Conservation (phyloP, 2,329 filamentous ascomycete species). For the Cladosporium sp. region DNA sequence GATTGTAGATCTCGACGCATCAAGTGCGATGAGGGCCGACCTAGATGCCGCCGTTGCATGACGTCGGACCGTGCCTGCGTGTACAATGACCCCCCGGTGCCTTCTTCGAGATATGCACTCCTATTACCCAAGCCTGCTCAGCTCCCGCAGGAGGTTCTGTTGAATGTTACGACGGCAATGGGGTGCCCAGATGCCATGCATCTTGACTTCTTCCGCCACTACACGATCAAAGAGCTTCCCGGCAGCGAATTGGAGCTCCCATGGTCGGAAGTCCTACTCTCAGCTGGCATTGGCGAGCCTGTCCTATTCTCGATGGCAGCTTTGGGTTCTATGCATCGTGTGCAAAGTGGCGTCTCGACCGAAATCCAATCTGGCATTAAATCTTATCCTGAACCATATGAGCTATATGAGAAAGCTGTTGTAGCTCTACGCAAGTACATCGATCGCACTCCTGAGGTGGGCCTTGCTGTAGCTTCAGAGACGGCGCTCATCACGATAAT, state of each 20-base stretch:
- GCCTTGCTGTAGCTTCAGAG: neutral
- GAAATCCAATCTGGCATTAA: neutral
- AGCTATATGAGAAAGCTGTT: neutral
- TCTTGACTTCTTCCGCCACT: constrained; percentile 2
- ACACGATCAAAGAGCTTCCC: neutral
- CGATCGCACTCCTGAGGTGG: neutral
- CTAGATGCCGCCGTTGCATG: constrained; percentile 9
- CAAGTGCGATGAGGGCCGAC: constrained; percentile 15
- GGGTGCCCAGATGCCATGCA: neutral
- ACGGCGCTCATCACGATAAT: constrained; percentile 13
- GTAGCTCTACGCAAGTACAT: constrained; percentile 1
- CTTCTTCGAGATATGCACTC: neutral
- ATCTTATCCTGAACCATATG: neutral
- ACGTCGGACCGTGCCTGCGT: neutral
- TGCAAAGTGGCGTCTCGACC: neutral
- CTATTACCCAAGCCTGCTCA: neutral
- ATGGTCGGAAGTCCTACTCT: neutral
- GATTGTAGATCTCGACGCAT: constrained; percentile 10
- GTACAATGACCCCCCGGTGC: neutral
- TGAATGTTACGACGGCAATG: neutral
- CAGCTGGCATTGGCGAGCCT: neutral
- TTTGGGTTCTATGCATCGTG: constrained; percentile 1
- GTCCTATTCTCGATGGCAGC: neutral
- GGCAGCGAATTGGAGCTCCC: constrained; percentile 5
- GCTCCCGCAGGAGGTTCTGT: neutral